phyloP scores from a whole-genome alignment of 768 basidiomycete species.

The Suillus weaverae region DNA sequence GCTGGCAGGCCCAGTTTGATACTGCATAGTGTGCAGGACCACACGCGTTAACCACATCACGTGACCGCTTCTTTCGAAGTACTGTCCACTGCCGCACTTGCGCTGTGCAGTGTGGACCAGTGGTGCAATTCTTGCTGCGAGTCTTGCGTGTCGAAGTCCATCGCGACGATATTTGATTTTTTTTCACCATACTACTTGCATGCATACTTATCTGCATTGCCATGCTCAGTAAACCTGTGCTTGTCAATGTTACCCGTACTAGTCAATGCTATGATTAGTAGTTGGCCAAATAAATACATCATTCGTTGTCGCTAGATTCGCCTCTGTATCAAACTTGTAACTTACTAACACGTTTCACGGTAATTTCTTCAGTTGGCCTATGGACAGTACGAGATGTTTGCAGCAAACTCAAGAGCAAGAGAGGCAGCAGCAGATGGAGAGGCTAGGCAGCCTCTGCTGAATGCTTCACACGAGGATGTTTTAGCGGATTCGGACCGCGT shows the following conservation, averaged over 20 bases:
- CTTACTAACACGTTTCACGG: background rate
- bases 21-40: too few species aligned
- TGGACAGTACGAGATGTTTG: conserved; percentile 30
- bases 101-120: too few species aligned
- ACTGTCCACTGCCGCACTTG: too few species aligned
- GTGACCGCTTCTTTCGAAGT: too few species aligned
- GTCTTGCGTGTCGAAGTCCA: background rate
- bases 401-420: conserved; percentile 30
- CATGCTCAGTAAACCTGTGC: background rate
- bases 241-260: background rate
- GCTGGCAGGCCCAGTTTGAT: background rate
- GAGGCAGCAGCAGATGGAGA: conserved; percentile 35
- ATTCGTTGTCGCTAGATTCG: background rate
- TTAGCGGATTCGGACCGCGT: conserved; percentile 33
- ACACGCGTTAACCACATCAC: too few species aligned
- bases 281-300: background rate
- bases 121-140: background rate
- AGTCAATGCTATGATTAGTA: background rate
- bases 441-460: conserved; percentile 60
- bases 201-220: background rate
- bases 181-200: background rate
- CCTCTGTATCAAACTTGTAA: background rate
- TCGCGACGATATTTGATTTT: background rate
- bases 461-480: conserved; percentile 42
- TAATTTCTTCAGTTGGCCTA: conserved; percentile 11